Evolutionary conservation across 1,284 basidiomycete species (phyloP).

Genomic region (Puccinia sorghi): DNA sequence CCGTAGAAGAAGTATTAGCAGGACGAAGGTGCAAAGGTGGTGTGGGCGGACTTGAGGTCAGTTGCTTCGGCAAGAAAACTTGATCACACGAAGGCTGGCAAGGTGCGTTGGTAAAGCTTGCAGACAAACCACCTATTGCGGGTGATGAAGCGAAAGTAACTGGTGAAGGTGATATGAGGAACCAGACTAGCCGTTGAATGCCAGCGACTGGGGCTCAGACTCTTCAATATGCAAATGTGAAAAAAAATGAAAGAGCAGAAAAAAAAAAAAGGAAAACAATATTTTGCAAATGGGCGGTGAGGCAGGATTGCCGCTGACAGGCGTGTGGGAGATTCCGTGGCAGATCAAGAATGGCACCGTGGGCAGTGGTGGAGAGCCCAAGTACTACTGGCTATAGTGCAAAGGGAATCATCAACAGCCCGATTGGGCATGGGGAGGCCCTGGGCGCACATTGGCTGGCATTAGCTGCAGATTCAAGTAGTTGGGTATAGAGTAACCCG

Average conservation of each 20-base stretch:
- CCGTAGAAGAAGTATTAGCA: background rate
- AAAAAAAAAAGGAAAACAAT: background rate
- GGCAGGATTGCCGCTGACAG: conserved; percentile 12
- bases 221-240: background rate
- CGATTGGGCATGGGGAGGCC: conserved; percentile 22
- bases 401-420: conserved; percentile 8
- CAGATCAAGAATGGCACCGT: conserved; percentile 18
- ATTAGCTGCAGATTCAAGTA: background rate
- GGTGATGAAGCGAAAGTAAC: conserved; percentile 1
- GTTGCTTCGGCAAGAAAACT: conserved; percentile 4
- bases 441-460: background rate
- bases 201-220: conserved; percentile 12
- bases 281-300: background rate
- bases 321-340: conserved; percentile 27
- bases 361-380: background rate
- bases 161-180: background rate
- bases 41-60: conserved; percentile 1
- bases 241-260: background rate
- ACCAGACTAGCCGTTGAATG: conserved; percentile 1
- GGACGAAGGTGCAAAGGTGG: no score
- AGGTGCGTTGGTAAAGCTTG: background rate
- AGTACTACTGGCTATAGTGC: conserved; percentile 1
- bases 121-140: background rate
- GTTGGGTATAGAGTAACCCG: background rate
- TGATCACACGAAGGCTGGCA: conserved; percentile 1